These are phyloP conservation scores for Citrus trifoliata DNA, from an alignment of 345 rosid species.

Conservation along the genomic window DNA sequence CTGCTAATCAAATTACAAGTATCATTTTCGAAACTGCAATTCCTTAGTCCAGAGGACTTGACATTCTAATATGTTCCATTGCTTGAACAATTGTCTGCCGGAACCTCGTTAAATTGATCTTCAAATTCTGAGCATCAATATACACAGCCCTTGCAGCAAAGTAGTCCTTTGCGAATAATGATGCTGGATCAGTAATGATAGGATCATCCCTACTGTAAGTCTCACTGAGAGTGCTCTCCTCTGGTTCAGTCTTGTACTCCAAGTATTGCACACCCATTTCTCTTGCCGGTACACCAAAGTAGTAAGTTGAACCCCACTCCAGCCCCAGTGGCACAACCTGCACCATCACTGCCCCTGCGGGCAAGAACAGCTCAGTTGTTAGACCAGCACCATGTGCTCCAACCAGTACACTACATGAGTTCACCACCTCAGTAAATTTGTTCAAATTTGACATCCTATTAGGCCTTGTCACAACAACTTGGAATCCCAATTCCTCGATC, in stretches of 20 bases:
- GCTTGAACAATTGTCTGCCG: constrained; percentile 29
- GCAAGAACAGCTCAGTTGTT: constrained; percentile 36
- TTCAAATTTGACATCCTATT: constrained; percentile 30
- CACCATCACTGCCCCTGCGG: constrained; percentile 18
- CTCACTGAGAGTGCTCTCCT: constrained; percentile 36
- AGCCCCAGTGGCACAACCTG: constrained; percentile 37
- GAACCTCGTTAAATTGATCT: constrained; percentile 29
- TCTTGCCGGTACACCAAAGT: constrained; percentile 26
- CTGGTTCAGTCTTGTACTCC: constrained; percentile 34
- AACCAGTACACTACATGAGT: constrained; percentile 32
- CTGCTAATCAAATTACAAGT: not conserved
- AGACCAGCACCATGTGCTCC: constrained; percentile 51
- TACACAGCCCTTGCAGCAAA: constrained; percentile 10
- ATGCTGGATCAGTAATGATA: constrained; percentile 22
- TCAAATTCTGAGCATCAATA: constrained; percentile 29
- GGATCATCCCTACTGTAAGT: constrained; percentile 26
- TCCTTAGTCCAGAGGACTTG: not conserved
- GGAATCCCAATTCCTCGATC: constrained; percentile 34
- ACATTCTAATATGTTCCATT: constrained; percentile 13
- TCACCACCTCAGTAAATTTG: constrained; percentile 15
- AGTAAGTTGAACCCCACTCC: constrained; percentile 32
- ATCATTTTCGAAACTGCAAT: not conserved
- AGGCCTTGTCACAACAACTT: constrained; percentile 20
- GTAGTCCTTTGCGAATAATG: not conserved
- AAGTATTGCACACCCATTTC: constrained; percentile 34